Conservation (phyloP, 2,329 filamentous ascomycete genomes). For the Phyllosticta citriasiana region DNA sequence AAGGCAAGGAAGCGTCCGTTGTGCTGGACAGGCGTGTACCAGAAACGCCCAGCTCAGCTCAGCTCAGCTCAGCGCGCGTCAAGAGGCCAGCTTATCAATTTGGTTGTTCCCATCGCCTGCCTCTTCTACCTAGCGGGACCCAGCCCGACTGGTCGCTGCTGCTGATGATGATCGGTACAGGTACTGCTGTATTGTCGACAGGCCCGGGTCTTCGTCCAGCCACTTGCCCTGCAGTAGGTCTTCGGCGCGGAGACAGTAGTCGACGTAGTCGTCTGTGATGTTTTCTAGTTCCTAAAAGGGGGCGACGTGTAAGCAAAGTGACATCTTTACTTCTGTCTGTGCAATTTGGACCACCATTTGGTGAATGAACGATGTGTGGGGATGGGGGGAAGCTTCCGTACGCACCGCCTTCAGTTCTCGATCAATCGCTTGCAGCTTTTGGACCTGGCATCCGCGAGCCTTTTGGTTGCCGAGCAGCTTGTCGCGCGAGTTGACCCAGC, state of each 20-base stretch:
- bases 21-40: too few relatives aligned
- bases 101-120: not conserved
- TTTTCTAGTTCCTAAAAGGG: constrained; percentile 42
- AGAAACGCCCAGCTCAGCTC: too few relatives aligned
- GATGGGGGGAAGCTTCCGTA: constrained; percentile 16
- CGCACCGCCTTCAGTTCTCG: constrained; percentile 37
- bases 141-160: not conserved
- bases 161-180: not conserved
- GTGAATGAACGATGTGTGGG: not conserved
- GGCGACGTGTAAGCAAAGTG: not conserved
- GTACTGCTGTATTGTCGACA: constrained; percentile 37
- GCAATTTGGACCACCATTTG: too few relatives aligned
- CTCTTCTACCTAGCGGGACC: not conserved
- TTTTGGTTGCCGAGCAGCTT: constrained; percentile 38
- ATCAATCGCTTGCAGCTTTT: constrained; percentile 37
- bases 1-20: too few relatives aligned
- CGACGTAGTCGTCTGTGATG: constrained; percentile 48
- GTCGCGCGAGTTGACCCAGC: constrained; percentile 48
- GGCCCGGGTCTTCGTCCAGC: constrained; percentile 50
- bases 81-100: not conserved
- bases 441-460: not conserved
- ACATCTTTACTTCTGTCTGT: not conserved
- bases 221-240: constrained; percentile 50
- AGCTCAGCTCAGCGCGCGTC: not conserved
- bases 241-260: constrained; percentile 44